A percentile compares a stretch with the other conserved stretches of the same genome.
Conservation (phyloP, 768 basidiomycete species). For the Porphyrellus cyaneotinctus region DNA sequence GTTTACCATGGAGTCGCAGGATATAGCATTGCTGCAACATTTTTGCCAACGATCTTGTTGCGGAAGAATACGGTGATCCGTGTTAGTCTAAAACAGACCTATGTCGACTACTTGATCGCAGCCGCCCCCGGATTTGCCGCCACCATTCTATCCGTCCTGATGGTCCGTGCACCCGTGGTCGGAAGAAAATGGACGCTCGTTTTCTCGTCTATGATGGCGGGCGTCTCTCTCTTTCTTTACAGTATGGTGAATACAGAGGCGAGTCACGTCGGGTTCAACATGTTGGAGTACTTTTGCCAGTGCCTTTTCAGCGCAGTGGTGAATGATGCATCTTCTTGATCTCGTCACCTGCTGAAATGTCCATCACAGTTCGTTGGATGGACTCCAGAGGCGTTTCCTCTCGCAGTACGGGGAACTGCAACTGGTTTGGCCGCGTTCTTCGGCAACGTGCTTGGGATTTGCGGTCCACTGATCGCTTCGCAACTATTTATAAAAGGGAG, state of each 20-base stretch:
- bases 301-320: slow-evolving; percentile 9
- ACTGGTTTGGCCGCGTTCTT: slow-evolving; percentile 5
- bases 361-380: slow-evolving; percentile 11
- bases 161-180: slow-evolving; percentile 12
- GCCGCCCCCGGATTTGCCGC: slow-evolving; percentile 7
- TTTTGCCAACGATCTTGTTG: slow-evolving; percentile 11
- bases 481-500: slow-evolving; percentile 6
- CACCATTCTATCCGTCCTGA: background rate
- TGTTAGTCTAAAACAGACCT: slow-evolving; percentile 6
- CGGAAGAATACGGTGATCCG: slow-evolving; percentile 11
- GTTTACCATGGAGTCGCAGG: background rate
- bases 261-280: slow-evolving; percentile 8
- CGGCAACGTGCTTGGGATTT: slow-evolving; percentile 3
- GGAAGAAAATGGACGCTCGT: slow-evolving; percentile 18
- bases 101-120: slow-evolving; percentile 9
- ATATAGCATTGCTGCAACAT: background rate
- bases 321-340: background rate
- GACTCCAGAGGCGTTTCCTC: slow-evolving; percentile 17
- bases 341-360: background rate
- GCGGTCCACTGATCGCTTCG: background rate
- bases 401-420: slow-evolving; percentile 13
- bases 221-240: slow-evolving; percentile 8
- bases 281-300: slow-evolving; percentile 9
- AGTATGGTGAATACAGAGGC: slow-evolving; percentile 10
- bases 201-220: slow-evolving; percentile 8